Evolutionary conservation across 2,329 filamentous ascomycete genomes (phyloP).

Genomic region (Pyricularia grisea): DNA sequence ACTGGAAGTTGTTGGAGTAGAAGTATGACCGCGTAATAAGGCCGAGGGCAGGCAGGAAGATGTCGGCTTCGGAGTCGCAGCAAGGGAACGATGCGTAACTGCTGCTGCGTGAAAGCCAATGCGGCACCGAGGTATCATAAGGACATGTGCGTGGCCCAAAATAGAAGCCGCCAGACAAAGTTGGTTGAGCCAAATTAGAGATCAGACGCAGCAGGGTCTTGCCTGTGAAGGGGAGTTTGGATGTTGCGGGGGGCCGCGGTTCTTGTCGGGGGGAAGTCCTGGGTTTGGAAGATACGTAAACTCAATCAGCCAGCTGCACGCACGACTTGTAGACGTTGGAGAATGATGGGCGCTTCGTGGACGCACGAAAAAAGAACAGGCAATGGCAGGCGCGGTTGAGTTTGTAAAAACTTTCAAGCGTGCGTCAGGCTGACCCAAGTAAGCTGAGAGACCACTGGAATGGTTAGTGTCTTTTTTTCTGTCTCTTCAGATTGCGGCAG

Average conservation of each 20-base stretch:
- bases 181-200: not conserved
- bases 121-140: slow-evolving; percentile 4
- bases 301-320: not conserved
- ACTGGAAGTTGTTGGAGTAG: not conserved
- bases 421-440: not conserved
- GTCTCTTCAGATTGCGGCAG: not conserved
- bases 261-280: not conserved
- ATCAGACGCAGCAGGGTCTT: not conserved
- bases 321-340: not conserved
- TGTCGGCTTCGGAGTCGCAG: not conserved
- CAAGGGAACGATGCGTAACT: not conserved
- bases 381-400: not conserved
- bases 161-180: not conserved
- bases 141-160: not conserved
- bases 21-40: not conserved
- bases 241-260: not conserved
- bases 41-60: not conserved
- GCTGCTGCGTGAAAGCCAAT: not conserved
- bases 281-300: not conserved
- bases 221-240: not conserved
- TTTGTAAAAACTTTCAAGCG: not conserved
- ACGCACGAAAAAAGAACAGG: not conserved
- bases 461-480: not conserved
- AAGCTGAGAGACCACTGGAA: not conserved
- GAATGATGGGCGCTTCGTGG: not conserved